Evolutionary conservation across 2,329 filamentous ascomycete genomes (phyloP).

Genomic region (Neofusicoccum ribis): DNA sequence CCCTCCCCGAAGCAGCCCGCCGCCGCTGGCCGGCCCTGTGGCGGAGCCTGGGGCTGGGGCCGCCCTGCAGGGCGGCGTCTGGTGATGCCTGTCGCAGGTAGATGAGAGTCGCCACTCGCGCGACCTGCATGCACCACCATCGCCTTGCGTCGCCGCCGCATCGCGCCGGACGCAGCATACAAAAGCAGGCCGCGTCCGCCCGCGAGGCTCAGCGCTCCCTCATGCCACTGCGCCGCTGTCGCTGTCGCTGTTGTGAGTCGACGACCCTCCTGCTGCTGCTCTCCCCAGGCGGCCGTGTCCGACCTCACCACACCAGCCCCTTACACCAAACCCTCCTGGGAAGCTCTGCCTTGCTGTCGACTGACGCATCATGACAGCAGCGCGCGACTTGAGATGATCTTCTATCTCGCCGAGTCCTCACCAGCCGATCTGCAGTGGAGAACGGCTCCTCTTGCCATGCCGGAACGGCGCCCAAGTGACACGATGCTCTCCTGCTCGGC

Average conservation of each 20-base stretch:
- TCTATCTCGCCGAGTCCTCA: conserved; percentile 5
- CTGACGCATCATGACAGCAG: conserved; percentile 10
- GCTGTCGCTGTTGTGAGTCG: background rate
- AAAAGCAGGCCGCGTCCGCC: conserved; percentile 11
- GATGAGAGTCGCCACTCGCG: conserved; percentile 13
- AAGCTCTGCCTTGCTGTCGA: background rate
- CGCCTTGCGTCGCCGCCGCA: conserved; percentile 3
- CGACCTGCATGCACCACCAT: conserved; percentile 6
- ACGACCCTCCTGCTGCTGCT: background rate
- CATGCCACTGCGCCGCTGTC: background rate
- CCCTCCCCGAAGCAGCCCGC: background rate
- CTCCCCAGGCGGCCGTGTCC: background rate
- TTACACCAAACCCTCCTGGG: conserved; percentile 3
- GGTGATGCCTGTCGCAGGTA: conserved; percentile 12
- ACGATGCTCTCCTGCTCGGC: conserved; percentile 10
- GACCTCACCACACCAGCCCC: conserved; percentile 6
- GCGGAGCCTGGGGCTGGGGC: background rate
- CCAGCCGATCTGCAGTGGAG: conserved; percentile 8
- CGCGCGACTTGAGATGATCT: background rate
- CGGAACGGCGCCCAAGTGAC: background rate
- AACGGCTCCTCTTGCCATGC: conserved; percentile 3
- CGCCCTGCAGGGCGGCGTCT: background rate
- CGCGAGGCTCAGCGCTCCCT: conserved; percentile 2
- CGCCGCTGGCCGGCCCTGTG: background rate
- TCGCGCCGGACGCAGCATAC: conserved; percentile 12